Evolutionary conservation across 148 eudicot genomes (phyloP).

Genomic region (Chenopodium quinoa): DNA sequence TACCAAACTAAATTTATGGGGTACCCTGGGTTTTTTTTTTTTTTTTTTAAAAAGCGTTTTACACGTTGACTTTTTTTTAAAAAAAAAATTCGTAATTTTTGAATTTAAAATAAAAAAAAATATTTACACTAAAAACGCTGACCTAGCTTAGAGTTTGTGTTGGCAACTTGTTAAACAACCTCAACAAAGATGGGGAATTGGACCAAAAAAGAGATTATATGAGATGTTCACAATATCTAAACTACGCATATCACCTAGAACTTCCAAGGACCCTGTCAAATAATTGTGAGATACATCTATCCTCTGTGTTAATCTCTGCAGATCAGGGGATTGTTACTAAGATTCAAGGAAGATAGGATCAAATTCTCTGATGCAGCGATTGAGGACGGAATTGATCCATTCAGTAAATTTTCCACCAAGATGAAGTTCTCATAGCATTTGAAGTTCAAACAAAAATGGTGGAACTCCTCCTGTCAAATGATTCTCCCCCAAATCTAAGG

Average conservation of each 20-base stretch:
- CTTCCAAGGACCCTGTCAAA: slow-evolving; percentile 53
- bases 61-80: too few species aligned
- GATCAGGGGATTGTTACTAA: slow-evolving; percentile 45
- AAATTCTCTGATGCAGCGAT: slow-evolving; percentile 39
- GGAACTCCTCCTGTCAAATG: slow-evolving; percentile 60
- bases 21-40: too few species aligned
- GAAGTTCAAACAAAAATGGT: slow-evolving; percentile 39
- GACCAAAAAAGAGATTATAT: slow-evolving; percentile 56
- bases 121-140: too few species aligned
- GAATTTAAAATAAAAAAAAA: too few species aligned
- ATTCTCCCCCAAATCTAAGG: slow-evolving; percentile 56
- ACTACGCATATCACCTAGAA: slow-evolving; percentile 35
- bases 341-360: slow-evolving; percentile 41
- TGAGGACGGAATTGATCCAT: slow-evolving; percentile 55
- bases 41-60: too few species aligned
- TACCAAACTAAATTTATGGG: too few species aligned
- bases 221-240: slow-evolving; percentile 52
- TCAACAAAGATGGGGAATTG: slow-evolving; percentile 45
- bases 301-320: slow-evolving; percentile 39
- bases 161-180: too few species aligned
- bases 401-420: slow-evolving; percentile 62
- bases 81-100: too few species aligned
- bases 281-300: slow-evolving; percentile 59
- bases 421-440: slow-evolving; percentile 44
- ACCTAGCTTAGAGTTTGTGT: too few species aligned